phyloP scores from a whole-genome alignment of 805 yeast genomes.

The Lipomyces kockii region DNA sequence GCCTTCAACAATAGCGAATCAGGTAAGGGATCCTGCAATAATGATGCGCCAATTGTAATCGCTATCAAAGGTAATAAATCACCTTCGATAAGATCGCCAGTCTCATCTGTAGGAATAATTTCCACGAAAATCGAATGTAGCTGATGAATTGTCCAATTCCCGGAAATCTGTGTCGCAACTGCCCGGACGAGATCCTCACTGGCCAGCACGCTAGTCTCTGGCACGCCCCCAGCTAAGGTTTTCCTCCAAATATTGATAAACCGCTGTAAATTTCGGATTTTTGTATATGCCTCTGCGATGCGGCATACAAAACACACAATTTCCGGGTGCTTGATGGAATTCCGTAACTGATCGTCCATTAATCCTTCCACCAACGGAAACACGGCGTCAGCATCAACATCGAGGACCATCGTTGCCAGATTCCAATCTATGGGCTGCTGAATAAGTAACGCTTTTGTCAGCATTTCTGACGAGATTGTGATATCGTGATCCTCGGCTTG shows the following conservation, averaged over 20 bases:
- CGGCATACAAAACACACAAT: slow-evolving; percentile 12
- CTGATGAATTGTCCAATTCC: slow-evolving; percentile 19
- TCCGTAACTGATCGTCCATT: slow-evolving; percentile 1
- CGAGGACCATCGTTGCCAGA: slow-evolving; percentile 20
- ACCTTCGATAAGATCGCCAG: not conserved
- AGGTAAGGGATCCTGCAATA: slow-evolving; percentile 3
- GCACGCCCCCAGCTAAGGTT: not conserved
- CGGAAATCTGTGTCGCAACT: slow-evolving; percentile 10
- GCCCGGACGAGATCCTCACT: slow-evolving; percentile 9
- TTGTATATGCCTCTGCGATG: slow-evolving; percentile 16
- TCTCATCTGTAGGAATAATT: not conserved
- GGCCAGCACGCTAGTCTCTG: not conserved
- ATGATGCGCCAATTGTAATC: slow-evolving; percentile 9
- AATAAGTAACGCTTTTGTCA: slow-evolving; percentile 8
- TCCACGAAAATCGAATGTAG: not conserved
- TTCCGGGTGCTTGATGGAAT: not conserved
- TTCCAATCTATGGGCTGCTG: slow-evolving; percentile 24
- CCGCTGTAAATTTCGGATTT: slow-evolving; percentile 14
- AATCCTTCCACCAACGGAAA: slow-evolving; percentile 17
- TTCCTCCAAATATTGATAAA: slow-evolving; percentile 23
- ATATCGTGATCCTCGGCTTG: slow-evolving; percentile 11
- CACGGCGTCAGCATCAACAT: slow-evolving; percentile 27
- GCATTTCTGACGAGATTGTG: slow-evolving; percentile 15
- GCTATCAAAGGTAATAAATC: slow-evolving; percentile 17
- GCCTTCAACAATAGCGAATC: not conserved